phyloP scores from a whole-genome alignment of 2,329 filamentous ascomycete genomes.

The Monosporascus sp. region DNA sequence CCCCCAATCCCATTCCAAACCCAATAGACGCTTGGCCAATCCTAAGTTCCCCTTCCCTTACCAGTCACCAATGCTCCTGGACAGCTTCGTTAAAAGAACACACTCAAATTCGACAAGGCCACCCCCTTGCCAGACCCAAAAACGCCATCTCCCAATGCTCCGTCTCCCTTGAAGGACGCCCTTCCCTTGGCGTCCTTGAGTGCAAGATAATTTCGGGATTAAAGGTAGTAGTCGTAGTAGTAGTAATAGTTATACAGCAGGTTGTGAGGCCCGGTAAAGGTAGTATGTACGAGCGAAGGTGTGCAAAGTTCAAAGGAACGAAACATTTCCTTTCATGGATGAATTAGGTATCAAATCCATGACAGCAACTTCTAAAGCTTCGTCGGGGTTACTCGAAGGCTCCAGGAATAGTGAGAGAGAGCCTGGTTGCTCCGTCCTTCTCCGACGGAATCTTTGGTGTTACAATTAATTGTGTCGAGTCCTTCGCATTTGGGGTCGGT shows the following conservation, averaged over 20 bases:
- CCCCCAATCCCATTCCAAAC: neutral
- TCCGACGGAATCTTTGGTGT: constrained; percentile 14
- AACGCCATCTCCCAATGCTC: neutral
- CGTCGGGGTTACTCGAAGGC: constrained; percentile 11
- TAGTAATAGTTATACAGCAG: constrained; percentile 19
- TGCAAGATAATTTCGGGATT: constrained; percentile 5
- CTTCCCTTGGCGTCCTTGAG: neutral
- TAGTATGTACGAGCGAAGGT: constrained; percentile 1
- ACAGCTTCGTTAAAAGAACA: neutral
- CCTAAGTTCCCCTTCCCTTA: neutral
- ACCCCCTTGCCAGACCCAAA: neutral
- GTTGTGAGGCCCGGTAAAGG: constrained; percentile 5
- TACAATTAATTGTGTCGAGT: constrained; percentile 17
- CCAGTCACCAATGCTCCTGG: neutral
- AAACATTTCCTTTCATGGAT: constrained; percentile 11
- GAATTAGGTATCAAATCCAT: constrained; percentile 1
- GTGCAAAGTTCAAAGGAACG: constrained; percentile 4
- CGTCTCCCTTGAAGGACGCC: neutral
- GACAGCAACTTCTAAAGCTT: neutral
- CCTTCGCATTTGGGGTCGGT: constrained; percentile 5
- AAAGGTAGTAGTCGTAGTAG: neutral
- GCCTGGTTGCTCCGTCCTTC: constrained; percentile 24
- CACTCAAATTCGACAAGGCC: neutral
- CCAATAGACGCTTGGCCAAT: neutral
- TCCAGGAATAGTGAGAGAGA: constrained; percentile 33